Conservation (phyloP, 495 filamentous ascomycete genomes). For the Trichocladium antarcticum region DNA sequence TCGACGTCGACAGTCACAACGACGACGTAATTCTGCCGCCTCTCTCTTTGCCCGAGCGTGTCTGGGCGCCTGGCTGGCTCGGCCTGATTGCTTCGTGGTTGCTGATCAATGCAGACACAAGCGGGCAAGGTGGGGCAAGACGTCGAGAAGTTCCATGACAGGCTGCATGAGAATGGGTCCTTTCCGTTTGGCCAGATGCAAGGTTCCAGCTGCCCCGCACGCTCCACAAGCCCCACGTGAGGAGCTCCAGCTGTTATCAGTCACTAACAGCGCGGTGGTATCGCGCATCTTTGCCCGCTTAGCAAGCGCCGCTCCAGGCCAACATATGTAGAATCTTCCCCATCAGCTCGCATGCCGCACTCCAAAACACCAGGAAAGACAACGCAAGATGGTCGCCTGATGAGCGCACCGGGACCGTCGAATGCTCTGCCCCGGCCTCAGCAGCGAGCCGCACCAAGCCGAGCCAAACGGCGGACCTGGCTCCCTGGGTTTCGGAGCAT, state of each 20-base stretch:
- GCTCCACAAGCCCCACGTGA: conserved; percentile 10
- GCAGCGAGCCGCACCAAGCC: too few species aligned
- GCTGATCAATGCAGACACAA: conserved; percentile 13
- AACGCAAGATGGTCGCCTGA: too few species aligned
- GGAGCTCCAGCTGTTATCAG: conserved; percentile 12
- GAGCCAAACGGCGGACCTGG: too few species aligned
- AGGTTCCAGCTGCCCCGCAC: not conserved
- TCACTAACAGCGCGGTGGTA: conserved; percentile 17
- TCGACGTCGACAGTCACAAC: conserved; percentile 7
- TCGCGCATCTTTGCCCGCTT: not conserved
- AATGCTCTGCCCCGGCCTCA: too few species aligned
- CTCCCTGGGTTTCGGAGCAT: not conserved
- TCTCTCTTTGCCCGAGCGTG: not conserved
- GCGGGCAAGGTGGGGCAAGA: not conserved
- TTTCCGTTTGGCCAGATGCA: conserved; percentile 1
- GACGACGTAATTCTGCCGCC: conserved; percentile 25
- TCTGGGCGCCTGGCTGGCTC: not conserved
- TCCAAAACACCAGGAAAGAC: too few species aligned
- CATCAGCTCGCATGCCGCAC: too few species aligned
- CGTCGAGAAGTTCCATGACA: not conserved
- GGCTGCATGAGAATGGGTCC: not conserved
- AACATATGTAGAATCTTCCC: too few species aligned
- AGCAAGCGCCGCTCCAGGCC: too few species aligned
- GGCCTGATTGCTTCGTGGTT: not conserved
- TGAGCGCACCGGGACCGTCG: too few species aligned